Percentiles rank a stretch among this genome's conserved stretches.
Evolutionary conservation across 352 stramenopile genomes (phyloP).

Genomic region (Achlya hypogyna): DNA sequence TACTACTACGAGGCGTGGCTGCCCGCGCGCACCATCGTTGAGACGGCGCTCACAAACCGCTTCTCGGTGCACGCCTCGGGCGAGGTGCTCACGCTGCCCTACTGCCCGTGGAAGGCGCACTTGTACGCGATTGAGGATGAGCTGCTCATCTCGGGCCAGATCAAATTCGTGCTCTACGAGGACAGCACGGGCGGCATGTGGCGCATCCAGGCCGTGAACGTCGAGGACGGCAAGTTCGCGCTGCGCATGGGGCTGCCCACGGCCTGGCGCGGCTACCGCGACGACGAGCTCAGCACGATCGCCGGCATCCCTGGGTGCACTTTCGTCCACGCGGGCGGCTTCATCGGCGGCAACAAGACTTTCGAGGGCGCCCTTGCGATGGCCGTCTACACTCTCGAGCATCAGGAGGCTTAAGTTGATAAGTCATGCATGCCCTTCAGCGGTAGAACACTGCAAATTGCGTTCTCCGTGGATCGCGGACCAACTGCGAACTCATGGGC

Average conservation of each 20-base stretch:
- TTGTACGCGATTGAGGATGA: slow-evolving; percentile 95
- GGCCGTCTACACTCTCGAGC: slow-evolving; percentile 66
- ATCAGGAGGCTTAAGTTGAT: background rate
- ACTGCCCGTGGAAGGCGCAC: slow-evolving; percentile 94
- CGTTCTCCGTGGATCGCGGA: no score
- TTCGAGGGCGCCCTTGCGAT: slow-evolving; percentile 94
- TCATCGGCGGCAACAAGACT: slow-evolving; percentile 97
- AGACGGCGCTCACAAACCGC: slow-evolving; percentile 79
- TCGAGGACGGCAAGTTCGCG: slow-evolving; percentile 88
- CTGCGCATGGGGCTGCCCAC: slow-evolving; percentile 86
- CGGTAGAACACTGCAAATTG: no score
- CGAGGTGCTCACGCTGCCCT: slow-evolving; percentile 91
- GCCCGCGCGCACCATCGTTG: slow-evolving; percentile 89
- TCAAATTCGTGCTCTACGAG: slow-evolving; percentile 97
- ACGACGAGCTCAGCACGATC: slow-evolving; percentile 84
- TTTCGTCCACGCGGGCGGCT: slow-evolving; percentile 97
- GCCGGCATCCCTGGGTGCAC: slow-evolving; percentile 90
- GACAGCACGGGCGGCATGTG: slow-evolving; percentile 91
- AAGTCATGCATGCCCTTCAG: background rate
- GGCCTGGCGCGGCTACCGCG: slow-evolving; percentile 91
- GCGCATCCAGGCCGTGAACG: slow-evolving; percentile 93
- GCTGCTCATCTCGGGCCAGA: slow-evolving; percentile 67
- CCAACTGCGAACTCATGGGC: no score
- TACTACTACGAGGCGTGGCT: slow-evolving; percentile 92
- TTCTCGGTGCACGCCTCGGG: slow-evolving; percentile 86